phyloP scores from a whole-genome alignment of 768 basidiomycete species.

The Grammothele lineata region DNA sequence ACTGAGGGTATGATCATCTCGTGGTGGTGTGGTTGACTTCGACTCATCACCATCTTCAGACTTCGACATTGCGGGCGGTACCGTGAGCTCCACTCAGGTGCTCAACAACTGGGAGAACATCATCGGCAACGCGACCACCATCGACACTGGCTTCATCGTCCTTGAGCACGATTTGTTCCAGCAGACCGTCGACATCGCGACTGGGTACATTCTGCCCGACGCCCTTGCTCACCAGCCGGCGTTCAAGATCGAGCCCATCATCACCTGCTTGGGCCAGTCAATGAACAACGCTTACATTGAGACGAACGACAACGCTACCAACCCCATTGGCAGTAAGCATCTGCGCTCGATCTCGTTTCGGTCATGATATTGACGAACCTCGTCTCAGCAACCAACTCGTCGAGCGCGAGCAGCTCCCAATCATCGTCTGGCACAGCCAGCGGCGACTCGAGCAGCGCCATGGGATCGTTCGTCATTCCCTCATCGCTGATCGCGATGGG shows the following conservation, averaged over 20 bases:
- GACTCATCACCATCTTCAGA: conserved; percentile 38
- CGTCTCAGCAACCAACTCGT: too few relatives aligned
- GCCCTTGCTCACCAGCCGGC: conserved; percentile 61
- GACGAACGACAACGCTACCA: conserved; percentile 67
- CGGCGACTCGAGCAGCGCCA: neutral
- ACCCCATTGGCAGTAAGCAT: conserved; percentile 38
- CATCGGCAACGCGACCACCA: conserved; percentile 51
- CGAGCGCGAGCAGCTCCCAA: neutral
- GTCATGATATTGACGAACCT: too few relatives aligned
- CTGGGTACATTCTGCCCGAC: conserved; percentile 81
- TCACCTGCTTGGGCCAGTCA: conserved; percentile 57
- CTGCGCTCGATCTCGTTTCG: too few relatives aligned
- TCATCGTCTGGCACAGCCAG: neutral
- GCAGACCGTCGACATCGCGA: conserved; percentile 80
- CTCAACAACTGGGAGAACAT: conserved; percentile 72
- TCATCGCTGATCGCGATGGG: neutral
- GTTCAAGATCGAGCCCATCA: conserved; percentile 71
- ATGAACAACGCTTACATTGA: conserved; percentile 73
- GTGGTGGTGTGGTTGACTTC: neutral
- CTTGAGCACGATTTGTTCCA: conserved; percentile 86
- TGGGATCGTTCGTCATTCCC: neutral
- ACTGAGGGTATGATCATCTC: conserved; percentile 46
- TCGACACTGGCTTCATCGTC: conserved; percentile 81
- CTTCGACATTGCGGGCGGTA: conserved; percentile 74
- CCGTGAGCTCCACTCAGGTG: conserved; percentile 52